Evolutionary conservation across 2,329 filamentous ascomycete genomes (phyloP), one percentile per base, ranked within the genome.

Genomic region (Penicillium frequentans): DNA sequence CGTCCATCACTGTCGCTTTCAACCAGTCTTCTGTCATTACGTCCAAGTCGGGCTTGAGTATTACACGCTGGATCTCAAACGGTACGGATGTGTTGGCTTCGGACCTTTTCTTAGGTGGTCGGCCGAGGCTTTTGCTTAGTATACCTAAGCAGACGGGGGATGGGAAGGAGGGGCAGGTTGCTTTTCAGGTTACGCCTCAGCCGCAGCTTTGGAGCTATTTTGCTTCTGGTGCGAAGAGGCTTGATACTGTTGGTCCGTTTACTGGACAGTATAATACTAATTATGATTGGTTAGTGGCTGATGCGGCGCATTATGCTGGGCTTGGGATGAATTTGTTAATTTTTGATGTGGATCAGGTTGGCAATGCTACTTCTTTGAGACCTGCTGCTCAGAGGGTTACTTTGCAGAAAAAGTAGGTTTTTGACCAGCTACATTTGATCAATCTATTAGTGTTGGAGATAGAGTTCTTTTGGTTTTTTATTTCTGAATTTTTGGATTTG

Each of bases 1-100:
- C 65, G 3, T 64, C 66, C 1, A 37, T 37, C n/a, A 37, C 35
- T 37, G 33, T 74, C 29, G 68, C 66, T 4, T 53, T 70, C n/a
- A 47, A 63, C 49, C 52, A 65, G 10, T 61, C 58, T 8, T 31
- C 45, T 9, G 49, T 56, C 10, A 26, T 14, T 6, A 50, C 60
- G 5, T 39, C 57, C 14, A 14, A 49, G 9, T 49, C 57, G 1
- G 53, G 53, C 7, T 47, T 59, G 3, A 29, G 49, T 21, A 61
- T 76, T 16, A 58, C 62, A 6, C 55, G 57, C 3, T 75, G 66
- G 66, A 64, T 73, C 33, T 67, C 62, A 49, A 73, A 74, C 31
- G 64, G 68, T 0, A 71, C 67, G 0, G 60, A 74, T 49, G 54
- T 72, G 1, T 19, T 39, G n/a, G 35, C 35, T 10, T 39, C 35